Evolutionary conservation across 1,284 basidiomycete genomes (phyloP).

Genomic region (Tilletia setariae): DNA sequence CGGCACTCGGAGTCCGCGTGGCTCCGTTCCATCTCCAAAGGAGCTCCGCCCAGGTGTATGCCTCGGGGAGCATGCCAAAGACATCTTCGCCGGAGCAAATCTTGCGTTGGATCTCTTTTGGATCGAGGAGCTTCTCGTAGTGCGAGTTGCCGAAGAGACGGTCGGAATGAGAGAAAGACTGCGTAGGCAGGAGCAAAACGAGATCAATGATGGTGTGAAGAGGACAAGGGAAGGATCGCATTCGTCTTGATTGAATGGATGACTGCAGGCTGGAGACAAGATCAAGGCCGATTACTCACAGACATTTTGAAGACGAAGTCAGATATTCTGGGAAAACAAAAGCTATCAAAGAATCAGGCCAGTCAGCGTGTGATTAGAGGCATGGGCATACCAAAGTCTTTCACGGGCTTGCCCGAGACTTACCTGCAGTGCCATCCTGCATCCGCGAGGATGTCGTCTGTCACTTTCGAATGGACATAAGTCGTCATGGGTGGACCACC

Average conservation of each 20-base stretch:
- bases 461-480: conserved; percentile 64
- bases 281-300: conserved; percentile 25
- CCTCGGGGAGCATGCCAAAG: conserved; percentile 64
- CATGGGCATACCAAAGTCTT: not conserved
- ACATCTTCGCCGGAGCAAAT: conserved; percentile 67
- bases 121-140: conserved; percentile 58
- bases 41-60: conserved; percentile 58
- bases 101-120: conserved; percentile 62
- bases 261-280: not conserved
- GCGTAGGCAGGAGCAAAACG: not conserved
- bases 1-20: conserved; percentile 57
- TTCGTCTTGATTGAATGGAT: too few species aligned
- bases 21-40: conserved; percentile 27
- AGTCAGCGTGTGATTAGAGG: not conserved
- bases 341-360: conserved; percentile 54
- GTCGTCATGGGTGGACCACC: conserved; percentile 39
- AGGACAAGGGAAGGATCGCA: not conserved
- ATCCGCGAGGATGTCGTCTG: conserved; percentile 63
- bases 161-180: conserved; percentile 66
- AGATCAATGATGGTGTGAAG: not conserved
- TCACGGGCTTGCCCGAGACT: conserved; percentile 15
- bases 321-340: conserved; percentile 65
- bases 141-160: conserved; percentile 61
- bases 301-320: conserved; percentile 67
- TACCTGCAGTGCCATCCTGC: conserved; percentile 60